Percentiles rank a stretch among this genome's conserved stretches.
Evolutionary conservation across 2,329 filamentous ascomycete species (phyloP).

Genomic region (Davidsoniella virescens): DNA sequence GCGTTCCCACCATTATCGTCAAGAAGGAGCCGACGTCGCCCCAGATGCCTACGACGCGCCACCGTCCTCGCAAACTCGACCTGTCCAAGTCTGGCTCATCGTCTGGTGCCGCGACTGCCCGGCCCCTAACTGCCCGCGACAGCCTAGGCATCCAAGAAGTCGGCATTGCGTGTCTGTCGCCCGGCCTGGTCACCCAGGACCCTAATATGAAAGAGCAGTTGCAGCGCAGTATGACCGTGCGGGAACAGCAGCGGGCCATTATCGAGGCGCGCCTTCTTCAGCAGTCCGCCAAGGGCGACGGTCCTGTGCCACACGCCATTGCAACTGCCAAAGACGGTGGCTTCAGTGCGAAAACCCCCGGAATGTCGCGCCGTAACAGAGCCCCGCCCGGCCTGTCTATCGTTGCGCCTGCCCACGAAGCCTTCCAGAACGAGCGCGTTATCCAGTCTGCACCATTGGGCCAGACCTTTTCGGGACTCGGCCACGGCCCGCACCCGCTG

Average conservation of each 20-base stretch:
- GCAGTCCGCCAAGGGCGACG: constrained; percentile 60
- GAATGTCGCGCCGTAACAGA: constrained; percentile 57
- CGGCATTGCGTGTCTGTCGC: constrained; percentile 83
- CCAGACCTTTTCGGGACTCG: constrained; percentile 82
- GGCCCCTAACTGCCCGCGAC: constrained; percentile 66
- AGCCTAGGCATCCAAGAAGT: constrained; percentile 77
- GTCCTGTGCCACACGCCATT: constrained; percentile 22
- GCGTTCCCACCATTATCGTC: constrained; percentile 66
- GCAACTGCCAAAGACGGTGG: constrained; percentile 29
- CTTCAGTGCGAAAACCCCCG: constrained; percentile 54
- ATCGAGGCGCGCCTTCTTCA: constrained; percentile 86
- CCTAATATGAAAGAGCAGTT: constrained; percentile 93
- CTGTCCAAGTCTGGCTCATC: constrained; percentile 49
- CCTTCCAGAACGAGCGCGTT: constrained; percentile 84
- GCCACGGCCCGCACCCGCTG: constrained; percentile 55
- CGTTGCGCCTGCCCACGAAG: constrained; percentile 79
- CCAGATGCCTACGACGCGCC: constrained; percentile 54
- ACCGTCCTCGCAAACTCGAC: constrained; percentile 62
- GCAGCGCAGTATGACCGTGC: constrained; percentile 80
- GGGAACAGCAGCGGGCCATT: constrained; percentile 85
- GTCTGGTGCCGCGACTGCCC: constrained; percentile 42
- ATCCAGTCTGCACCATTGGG: constrained; percentile 92
- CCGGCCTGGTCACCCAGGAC: constrained; percentile 90
- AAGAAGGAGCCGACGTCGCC: constrained; percentile 94
- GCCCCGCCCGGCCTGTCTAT: constrained; percentile 84